Evolutionary conservation across 176 grass and related monocot genomes (phyloP), one percentile per base, ranked within the genome.

Genomic region (Zoysia pacifica): DNA sequence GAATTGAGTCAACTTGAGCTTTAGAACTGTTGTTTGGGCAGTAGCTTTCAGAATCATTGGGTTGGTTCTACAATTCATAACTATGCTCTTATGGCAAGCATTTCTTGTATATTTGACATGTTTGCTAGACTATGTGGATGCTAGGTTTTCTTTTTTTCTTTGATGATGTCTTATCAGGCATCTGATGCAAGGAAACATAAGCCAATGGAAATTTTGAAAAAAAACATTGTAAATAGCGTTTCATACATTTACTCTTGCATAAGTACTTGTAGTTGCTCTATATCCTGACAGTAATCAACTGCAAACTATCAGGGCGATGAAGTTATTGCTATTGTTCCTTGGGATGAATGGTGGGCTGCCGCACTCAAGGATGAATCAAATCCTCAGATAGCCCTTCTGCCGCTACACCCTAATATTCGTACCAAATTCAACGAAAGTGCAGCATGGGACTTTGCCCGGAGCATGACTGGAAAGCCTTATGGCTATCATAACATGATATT

Each of bases 401-500:
- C 93, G 64, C 79, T 95, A n/a, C 89, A 89, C 75, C 84, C 84
- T 83, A 73, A 91, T 52, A 35, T 95, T 55, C 87, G 70, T 74
- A 82, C 87, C 59, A 91, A 68, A 78, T 95, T 95, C 68, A 95
- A 95, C 60, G 81, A 84, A 73, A 95, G 74, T 60, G 89, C 93
- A 42, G 93, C 93, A 41, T 97, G 94, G 94, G 65, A 83, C 19
- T 97, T 92, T 94, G 94, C 87, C 49, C 70, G 60, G 69, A 94
- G 91, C 89, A 97, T 97, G 94, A 54, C 62, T n/a, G 89, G 94
- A 67, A 94, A 90, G 48, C 94, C 94, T 9, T 97, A 97, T 80
- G 94, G 94, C 37, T 97, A 94, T 77, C 94, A 97, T 86, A 97
- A 97, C 83, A 97, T 97, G 94, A 94, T 97, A 90, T 97, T 97